A percentile compares a stretch with the other conserved stretches of the same genome.
Evolutionary conservation across 1,284 basidiomycete genomes (phyloP).

Genomic region (Heliocybe sulcata): DNA sequence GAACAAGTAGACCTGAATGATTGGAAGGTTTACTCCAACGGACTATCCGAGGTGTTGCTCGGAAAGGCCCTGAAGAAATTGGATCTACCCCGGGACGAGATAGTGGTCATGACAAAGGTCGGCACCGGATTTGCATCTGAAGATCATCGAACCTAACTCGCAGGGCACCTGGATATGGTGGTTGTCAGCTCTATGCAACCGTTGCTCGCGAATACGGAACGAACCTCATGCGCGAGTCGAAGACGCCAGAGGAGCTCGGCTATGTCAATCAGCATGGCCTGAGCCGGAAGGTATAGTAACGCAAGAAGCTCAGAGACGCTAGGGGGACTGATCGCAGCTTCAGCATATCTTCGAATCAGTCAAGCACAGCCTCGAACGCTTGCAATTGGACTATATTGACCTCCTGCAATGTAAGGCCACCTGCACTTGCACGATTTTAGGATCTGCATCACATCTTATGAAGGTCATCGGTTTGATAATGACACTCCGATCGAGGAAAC

Average conservation of each 20-base stretch:
- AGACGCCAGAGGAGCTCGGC: constrained; percentile 10
- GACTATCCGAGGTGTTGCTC: constrained; percentile 16
- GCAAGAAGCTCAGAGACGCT: constrained; percentile 23
- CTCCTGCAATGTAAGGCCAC: constrained; percentile 42
- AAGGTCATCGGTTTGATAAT: constrained; percentile 41
- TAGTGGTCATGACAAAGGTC: constrained; percentile 52
- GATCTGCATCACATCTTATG: neutral
- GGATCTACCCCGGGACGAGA: constrained; percentile 45
- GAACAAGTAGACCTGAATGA: neutral
- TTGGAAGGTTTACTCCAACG: constrained; percentile 26
- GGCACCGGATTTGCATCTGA: neutral
- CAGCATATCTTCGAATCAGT: constrained; percentile 72
- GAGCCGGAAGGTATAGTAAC: constrained; percentile 19
- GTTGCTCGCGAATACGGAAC: neutral
- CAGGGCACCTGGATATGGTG: too few relatives aligned
- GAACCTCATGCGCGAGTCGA: neutral
- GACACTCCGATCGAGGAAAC: constrained; percentile 42
- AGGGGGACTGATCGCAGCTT: constrained; percentile 4
- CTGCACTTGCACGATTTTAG: neutral
- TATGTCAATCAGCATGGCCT: constrained; percentile 27
- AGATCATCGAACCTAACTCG: neutral
- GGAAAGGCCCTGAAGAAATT: constrained; percentile 26
- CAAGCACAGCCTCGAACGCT: constrained; percentile 54
- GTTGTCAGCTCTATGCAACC: constrained; percentile 5
- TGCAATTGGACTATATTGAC: constrained; percentile 68